Conservation (phyloP, 306 rosid species). For the Coriaria nepalensis region DNA sequence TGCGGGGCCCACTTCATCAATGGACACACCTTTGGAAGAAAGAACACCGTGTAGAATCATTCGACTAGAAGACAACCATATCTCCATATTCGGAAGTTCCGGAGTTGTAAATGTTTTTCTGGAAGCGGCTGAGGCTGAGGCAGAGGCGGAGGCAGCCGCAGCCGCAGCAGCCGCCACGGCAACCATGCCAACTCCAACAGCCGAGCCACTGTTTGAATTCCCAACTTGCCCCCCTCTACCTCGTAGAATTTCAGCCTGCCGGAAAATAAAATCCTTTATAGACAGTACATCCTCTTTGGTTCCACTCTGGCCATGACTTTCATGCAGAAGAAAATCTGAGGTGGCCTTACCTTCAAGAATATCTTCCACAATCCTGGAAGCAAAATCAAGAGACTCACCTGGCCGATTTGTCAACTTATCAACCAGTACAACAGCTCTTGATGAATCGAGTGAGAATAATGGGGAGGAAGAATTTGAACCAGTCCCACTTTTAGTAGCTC, state of each 20-base stretch:
- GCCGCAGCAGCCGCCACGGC: constrained; percentile 89
- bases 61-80: constrained; percentile 70
- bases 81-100: constrained; percentile 73
- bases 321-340: constrained; percentile 77
- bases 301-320: constrained; percentile 57
- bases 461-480: constrained; percentile 42
- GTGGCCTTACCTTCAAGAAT: constrained; percentile 67
- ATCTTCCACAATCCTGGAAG: constrained; percentile 65
- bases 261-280: constrained; percentile 70
- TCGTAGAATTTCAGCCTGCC: constrained; percentile 73
- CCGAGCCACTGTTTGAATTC: constrained; percentile 58
- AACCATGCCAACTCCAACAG: constrained; percentile 80
- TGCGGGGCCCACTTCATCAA: constrained; percentile 51
- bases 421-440: constrained; percentile 63
- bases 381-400: constrained; percentile 69
- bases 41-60: constrained; percentile 55
- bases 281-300: constrained; percentile 60
- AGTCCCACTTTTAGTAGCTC: constrained; percentile 47
- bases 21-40: constrained; percentile 65
- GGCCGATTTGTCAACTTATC: constrained; percentile 44
- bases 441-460: constrained; percentile 79
- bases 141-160: too few relatives aligned
- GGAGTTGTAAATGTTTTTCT: constrained; percentile 54
- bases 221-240: constrained; percentile 53
- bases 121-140: constrained; percentile 67